phyloP scores from a whole-genome alignment of 805 yeast species.

The Yarrowia sp. region DNA sequence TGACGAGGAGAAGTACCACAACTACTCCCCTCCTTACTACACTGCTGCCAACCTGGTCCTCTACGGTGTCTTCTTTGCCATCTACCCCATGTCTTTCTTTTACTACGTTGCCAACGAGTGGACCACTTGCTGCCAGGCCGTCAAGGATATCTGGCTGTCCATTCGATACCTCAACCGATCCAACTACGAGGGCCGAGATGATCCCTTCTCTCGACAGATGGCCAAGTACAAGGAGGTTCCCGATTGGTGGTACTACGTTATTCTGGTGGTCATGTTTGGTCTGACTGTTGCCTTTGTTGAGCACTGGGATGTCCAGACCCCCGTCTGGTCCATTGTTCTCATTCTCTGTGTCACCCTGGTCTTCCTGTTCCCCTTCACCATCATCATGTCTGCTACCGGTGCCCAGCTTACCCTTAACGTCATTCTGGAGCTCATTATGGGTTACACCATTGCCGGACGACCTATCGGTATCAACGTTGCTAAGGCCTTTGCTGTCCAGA shows the following conservation, averaged over 20 bases:
- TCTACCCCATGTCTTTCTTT: conserved; percentile 53
- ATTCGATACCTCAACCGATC: conserved; percentile 32
- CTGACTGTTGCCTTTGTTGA: conserved; percentile 47
- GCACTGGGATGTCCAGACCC: conserved; percentile 33
- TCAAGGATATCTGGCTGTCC: conserved; percentile 11
- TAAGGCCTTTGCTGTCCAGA: conserved; percentile 44
- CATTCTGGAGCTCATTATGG: conserved; percentile 61
- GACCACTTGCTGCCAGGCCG: conserved; percentile 32
- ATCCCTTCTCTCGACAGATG: conserved; percentile 54
- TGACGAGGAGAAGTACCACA: conserved; percentile 46
- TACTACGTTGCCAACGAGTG: conserved; percentile 50
- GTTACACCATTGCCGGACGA: conserved; percentile 63
- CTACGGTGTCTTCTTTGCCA: conserved; percentile 53
- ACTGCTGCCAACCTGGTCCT: conserved; percentile 53
- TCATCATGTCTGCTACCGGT: conserved; percentile 61
- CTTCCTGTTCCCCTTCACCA: conserved; percentile 59
- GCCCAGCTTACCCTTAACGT: conserved; percentile 59
- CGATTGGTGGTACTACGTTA: conserved; percentile 48
- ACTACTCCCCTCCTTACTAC: conserved; percentile 58
- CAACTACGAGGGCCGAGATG: conserved; percentile 41
- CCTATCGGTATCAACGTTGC: conserved; percentile 53
- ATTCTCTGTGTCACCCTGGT: conserved; percentile 53
- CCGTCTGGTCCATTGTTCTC: conserved; percentile 59
- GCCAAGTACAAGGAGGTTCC: conserved; percentile 52
- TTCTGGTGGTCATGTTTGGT: conserved; percentile 44